phyloP scores from a whole-genome alignment of 768 basidiomycete genomes.

The Cantharellus anzutake region DNA sequence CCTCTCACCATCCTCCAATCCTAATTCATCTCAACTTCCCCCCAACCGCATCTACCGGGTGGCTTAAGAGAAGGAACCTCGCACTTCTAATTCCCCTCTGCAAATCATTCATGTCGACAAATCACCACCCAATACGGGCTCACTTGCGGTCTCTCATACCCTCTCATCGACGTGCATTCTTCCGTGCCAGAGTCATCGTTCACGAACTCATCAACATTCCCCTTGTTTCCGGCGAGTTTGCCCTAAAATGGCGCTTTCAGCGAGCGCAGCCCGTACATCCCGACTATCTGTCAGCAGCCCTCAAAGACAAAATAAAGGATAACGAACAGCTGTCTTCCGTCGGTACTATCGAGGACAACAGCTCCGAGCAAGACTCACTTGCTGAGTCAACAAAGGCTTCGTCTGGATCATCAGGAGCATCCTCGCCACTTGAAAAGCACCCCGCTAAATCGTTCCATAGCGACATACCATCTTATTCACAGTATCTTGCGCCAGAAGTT shows the following conservation, averaged over 20 bases:
- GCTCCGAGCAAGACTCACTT: slow-evolving; percentile 1
- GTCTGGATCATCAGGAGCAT: background rate
- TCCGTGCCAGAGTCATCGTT: slow-evolving; percentile 38
- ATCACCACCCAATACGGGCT: background rate
- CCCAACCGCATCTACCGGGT: too few relatives aligned
- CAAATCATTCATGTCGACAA: background rate
- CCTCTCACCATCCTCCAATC: too few relatives aligned
- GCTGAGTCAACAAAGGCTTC: slow-evolving; percentile 4
- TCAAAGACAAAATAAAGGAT: slow-evolving; percentile 8
- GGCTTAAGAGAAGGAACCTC: too few relatives aligned
- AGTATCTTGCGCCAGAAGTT: slow-evolving; percentile 3
- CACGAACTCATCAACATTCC: slow-evolving; percentile 58
- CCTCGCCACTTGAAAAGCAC: too few relatives aligned
- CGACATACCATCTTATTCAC: background rate
- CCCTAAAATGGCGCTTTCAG: slow-evolving; percentile 53
- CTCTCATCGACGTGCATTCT: slow-evolving; percentile 44
- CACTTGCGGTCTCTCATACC: slow-evolving; percentile 12
- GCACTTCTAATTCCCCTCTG: too few relatives aligned
- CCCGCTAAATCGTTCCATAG: background rate
- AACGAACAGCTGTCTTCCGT: slow-evolving; percentile 12
- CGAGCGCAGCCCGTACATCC: slow-evolving; percentile 21
- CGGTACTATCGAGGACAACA: slow-evolving; percentile 9
- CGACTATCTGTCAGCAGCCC: slow-evolving; percentile 2
- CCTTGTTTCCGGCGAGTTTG: slow-evolving; percentile 51
- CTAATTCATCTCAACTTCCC: too few relatives aligned